These are phyloP conservation scores for Chytridium lagenaria DNA, from an alignment of 371 early-diverging fungal species.

Conservation along the genomic window DNA sequence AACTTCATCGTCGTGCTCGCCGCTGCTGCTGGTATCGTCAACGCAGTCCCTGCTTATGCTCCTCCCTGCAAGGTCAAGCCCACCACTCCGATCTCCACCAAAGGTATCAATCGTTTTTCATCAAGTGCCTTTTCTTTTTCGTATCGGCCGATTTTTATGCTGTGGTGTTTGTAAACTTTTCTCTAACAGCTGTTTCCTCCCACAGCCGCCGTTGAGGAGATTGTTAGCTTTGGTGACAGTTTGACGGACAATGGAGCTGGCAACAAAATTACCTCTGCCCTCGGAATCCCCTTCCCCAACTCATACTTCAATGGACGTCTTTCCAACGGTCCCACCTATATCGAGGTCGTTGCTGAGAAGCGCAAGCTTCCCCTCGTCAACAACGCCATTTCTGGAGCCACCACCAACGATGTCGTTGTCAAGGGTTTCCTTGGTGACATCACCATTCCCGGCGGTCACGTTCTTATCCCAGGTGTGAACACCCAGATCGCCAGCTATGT, in stretches of 20 bases:
- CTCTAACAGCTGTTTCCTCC: background rate
- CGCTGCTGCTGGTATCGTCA: too few species aligned
- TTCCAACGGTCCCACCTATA: constrained; percentile 64
- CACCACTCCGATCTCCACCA: background rate
- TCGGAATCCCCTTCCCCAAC: constrained; percentile 17
- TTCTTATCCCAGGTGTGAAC: constrained; percentile 10
- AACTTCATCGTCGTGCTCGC: too few species aligned
- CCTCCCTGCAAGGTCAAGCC: background rate
- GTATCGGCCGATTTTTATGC: background rate
- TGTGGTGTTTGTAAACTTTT: background rate
- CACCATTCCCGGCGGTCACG: background rate
- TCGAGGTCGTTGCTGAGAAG: constrained; percentile 55
- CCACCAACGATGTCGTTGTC: constrained; percentile 37
- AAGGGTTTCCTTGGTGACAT: constrained; percentile 15
- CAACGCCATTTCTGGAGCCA: constrained; percentile 61
- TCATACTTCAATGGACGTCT: constrained; percentile 60
- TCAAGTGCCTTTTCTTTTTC: background rate
- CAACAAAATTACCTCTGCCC: background rate
- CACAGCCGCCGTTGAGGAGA: background rate
- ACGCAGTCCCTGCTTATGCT: too few species aligned
- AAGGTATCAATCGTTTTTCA: background rate
- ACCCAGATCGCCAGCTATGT: constrained; percentile 10
- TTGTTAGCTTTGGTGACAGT: constrained; percentile 19
- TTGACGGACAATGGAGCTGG: constrained; percentile 15
- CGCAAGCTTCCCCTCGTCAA: constrained; percentile 48